Evolutionary conservation across 345 rosid species (phyloP), one percentile per base, ranked within the genome.

Genomic region (Moringa oleifera): DNA sequence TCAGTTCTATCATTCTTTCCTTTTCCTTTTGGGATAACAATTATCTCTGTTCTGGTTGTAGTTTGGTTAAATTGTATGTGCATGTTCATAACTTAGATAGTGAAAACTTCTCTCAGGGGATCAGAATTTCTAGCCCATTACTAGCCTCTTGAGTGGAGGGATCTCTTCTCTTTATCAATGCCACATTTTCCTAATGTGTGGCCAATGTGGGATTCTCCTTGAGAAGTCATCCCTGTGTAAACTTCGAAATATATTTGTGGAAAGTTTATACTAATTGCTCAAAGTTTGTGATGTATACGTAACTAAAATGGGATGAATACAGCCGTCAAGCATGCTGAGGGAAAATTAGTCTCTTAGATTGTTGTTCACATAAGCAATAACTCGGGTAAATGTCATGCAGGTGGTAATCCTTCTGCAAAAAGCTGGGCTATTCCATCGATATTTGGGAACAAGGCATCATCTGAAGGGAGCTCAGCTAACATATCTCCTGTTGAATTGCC

Each of bases 361-460:
- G 18, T 61, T 55, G 23, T 7, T 52, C 47, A 54, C 28, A 63
- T 20, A 16, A 33, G 56, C 59, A 53, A 46, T 47, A 36, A 62
- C 41, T 64, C 19, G 15, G 46, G 18, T 45, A 57, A n/a, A 54
- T 58, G 15, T 61, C 20, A 62, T 62, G 18, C 53, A 78, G 83
- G 73, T 47, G 57, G 67, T 55, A 67, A 58, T 65, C 54, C 70
- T 53, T 72, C 80, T 24, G 37, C 68, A 25, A 64, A 71, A 46
- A 53, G 46, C 51, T 68, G 78, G 83, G 61, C 63, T 18, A 61
- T 69, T 61, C 37, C 78, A 23, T 62, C 76, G 0, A 37, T 73
- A 51, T 73, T 79, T 70, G 66, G 74, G 18, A 65, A 69, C 70
- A 72, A 5, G 67, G 57, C 16, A 23, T 25, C 71, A 20, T 22